phyloP scores from a whole-genome alignment of 2,329 filamentous ascomycete species.

The Penicillium aurantiogriseum region DNA sequence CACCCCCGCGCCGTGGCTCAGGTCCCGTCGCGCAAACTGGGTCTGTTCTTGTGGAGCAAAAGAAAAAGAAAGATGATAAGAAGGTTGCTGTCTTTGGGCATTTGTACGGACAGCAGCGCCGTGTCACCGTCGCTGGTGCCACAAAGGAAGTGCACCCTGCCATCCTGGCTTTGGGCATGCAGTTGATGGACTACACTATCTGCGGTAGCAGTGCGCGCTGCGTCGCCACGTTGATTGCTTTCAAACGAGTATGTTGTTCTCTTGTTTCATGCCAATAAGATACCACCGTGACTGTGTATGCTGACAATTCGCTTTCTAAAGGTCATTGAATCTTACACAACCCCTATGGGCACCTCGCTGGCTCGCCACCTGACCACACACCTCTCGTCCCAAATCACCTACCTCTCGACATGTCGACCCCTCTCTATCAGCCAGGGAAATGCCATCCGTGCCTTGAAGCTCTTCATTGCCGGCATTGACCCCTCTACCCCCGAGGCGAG shows the following conservation, averaged over 20 bases:
- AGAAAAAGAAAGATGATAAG: constrained; percentile 62
- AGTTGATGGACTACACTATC: constrained; percentile 84
- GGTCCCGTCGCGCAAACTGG: constrained; percentile 32
- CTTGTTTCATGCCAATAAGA: not conserved
- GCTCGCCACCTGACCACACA: constrained; percentile 89
- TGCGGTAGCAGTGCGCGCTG: constrained; percentile 86
- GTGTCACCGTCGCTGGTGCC: constrained; percentile 59
- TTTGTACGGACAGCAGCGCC: constrained; percentile 73
- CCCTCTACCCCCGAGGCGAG: constrained; percentile 77
- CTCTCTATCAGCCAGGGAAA: constrained; percentile 98
- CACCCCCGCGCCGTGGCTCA: constrained; percentile 37
- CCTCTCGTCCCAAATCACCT: constrained; percentile 92
- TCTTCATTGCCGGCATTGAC: constrained; percentile 86
- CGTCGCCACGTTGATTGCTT: constrained; percentile 81
- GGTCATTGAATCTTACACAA: constrained; percentile 91
- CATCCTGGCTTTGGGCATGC: constrained; percentile 79
- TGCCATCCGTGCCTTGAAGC: constrained; percentile 90
- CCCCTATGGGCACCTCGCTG: constrained; percentile 78
- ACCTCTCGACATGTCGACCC: constrained; percentile 87
- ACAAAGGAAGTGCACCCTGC: constrained; percentile 78
- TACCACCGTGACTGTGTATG: not conserved
- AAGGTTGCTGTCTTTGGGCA: constrained; percentile 78
- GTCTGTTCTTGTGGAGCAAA: constrained; percentile 38
- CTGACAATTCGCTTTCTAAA: constrained; percentile 40
- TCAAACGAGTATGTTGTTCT: constrained; percentile 67